Evolutionary conservation across 495 filamentous ascomycete species (phyloP).

Genomic region (Pseudomonodictys pantanalensis): DNA sequence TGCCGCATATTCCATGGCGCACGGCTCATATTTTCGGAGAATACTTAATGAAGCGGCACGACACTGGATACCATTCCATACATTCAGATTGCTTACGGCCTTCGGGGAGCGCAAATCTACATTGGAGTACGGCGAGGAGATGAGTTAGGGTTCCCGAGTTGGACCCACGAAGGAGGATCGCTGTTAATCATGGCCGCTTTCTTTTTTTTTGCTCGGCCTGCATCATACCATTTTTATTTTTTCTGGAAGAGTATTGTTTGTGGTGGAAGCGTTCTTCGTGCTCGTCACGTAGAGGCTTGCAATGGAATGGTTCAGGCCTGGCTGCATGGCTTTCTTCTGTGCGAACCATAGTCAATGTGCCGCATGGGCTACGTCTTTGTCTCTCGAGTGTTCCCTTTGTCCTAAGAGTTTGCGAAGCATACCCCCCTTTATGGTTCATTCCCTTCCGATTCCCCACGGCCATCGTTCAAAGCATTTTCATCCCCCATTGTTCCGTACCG

Average conservation of each 20-base stretch:
- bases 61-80: constrained; percentile 24
- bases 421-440: no score
- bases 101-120: constrained; percentile 25
- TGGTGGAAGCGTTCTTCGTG: background rate
- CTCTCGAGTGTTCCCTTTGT: background rate
- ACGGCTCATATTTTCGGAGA: constrained; percentile 19
- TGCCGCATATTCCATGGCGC: constrained; percentile 36
- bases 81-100: constrained; percentile 23
- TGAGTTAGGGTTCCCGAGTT: background rate
- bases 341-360: no score
- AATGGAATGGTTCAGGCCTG: background rate
- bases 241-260: constrained; percentile 1
- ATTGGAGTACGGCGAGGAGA: constrained; percentile 27
- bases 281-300: background rate
- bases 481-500: no score
- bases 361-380: background rate
- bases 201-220: background rate
- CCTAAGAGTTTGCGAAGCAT: no score
- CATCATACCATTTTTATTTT: background rate
- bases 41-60: constrained; percentile 31
- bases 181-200: background rate
- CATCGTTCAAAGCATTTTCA: no score
- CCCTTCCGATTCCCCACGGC: no score
- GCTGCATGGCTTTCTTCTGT: background rate
- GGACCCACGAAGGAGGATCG: background rate